phyloP scores from a whole-genome alignment of 805 yeast genomes.

The Priceomyces castillae region DNA sequence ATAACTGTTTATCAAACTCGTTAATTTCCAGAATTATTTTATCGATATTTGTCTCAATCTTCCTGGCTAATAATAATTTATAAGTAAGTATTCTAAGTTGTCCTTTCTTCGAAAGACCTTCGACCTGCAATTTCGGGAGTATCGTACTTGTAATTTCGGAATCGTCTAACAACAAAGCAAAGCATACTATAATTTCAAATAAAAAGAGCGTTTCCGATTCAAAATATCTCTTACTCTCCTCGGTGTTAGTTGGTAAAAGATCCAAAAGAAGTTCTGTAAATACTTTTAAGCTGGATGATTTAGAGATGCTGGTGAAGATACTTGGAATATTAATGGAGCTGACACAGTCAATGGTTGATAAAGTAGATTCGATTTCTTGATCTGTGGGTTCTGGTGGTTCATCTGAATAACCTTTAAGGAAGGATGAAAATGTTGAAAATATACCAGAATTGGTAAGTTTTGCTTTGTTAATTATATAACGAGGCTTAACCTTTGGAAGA shows the following conservation, averaged over 20 bases:
- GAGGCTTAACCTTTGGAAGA: conserved; percentile 64
- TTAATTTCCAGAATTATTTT: conserved; percentile 19
- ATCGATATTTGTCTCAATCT: conserved; percentile 8
- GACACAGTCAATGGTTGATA: conserved; percentile 80
- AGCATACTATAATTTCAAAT: conserved; percentile 42
- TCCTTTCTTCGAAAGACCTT: conserved; percentile 27
- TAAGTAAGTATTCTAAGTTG: conserved; percentile 50
- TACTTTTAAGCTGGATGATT: conserved; percentile 34
- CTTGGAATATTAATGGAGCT: conserved; percentile 61
- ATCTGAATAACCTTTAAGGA: conserved; percentile 81
- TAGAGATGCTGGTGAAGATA: conserved; percentile 52
- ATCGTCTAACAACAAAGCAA: conserved; percentile 30
- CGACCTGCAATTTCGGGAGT: conserved; percentile 12
- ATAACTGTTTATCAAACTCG: conserved; percentile 40
- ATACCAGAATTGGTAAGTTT: conserved; percentile 71
- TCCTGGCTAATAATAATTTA: conserved; percentile 45
- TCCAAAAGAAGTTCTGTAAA: conserved; percentile 27
- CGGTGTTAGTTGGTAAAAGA: conserved; percentile 25
- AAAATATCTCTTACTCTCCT: conserved; percentile 36
- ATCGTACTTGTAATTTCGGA: conserved; percentile 6
- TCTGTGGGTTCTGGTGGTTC: conserved; percentile 90
- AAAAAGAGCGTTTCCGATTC: conserved; percentile 50
- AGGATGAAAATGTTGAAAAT: conserved; percentile 89
- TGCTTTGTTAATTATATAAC: conserved; percentile 58
- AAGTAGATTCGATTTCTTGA: conserved; percentile 84